phyloP scores from a whole-genome alignment of 352 stramenopile species.

The Pythium folliculosum region DNA sequence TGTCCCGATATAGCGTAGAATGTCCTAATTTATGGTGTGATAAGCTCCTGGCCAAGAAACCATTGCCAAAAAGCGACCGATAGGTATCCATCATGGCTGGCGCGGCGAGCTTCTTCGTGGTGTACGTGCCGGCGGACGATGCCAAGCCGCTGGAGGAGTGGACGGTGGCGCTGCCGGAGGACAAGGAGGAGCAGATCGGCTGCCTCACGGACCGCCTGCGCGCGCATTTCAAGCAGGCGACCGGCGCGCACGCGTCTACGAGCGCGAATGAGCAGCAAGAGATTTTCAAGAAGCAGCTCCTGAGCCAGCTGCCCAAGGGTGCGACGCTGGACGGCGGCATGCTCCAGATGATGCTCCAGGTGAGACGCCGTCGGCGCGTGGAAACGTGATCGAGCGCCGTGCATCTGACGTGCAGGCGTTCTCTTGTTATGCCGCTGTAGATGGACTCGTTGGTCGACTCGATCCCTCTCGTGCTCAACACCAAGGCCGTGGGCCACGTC shows the following conservation, averaged over 20 bases:
- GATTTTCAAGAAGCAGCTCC: constrained; percentile 81
- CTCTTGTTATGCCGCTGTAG: constrained; percentile 23
- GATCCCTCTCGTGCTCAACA: constrained; percentile 86
- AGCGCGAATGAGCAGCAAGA: constrained; percentile 58
- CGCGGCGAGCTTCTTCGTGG: constrained; percentile 69
- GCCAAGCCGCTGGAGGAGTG: constrained; percentile 69
- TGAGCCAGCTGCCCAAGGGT: constrained; percentile 70
- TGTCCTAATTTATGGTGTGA: not conserved
- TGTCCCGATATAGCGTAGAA: not conserved
- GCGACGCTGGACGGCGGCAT: constrained; percentile 68
- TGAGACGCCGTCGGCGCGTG: not conserved
- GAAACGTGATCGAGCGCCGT: not conserved
- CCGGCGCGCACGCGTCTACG: constrained; percentile 27
- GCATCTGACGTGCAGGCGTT: no score
- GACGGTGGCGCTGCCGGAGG: constrained; percentile 56
- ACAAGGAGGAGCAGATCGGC: constrained; percentile 80
- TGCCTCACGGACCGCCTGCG: constrained; percentile 85
- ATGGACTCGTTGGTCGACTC: constrained; percentile 90
- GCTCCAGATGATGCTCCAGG: constrained; percentile 84
- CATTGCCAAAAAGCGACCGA: no score
- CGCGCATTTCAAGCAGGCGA: constrained; percentile 67
- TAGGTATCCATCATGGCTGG: constrained; percentile 46
- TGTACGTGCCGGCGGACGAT: constrained; percentile 66
- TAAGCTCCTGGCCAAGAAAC: no score
- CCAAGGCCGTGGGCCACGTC: constrained; percentile 61